Base-by-base conservation (phyloP, 2,329 filamentous ascomycete genomes). In the Aspergillus quadricinctus region DNA sequence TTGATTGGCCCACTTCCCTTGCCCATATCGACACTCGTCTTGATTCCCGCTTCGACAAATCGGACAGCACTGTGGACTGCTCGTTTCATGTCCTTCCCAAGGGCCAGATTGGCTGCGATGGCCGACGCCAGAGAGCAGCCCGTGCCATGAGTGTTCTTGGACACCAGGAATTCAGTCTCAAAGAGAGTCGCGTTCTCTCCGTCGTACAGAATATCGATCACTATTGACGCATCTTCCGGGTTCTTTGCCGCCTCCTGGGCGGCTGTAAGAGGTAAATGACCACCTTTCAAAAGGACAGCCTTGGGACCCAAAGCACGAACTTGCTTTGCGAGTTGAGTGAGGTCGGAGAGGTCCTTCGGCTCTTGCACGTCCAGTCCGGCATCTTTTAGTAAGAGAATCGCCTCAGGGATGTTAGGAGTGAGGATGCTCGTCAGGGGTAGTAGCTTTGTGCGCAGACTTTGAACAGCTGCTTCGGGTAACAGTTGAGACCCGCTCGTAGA, bases 71-170 rank as follows among this genome's bases (percentile, higher is more conserved):
- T 74, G 48, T 77, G 77, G 3, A 86, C 80, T 11, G 84, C 81
- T 54, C 76, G 72, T 11, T 72, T 68, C 53, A 84, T 70, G 49
- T 72, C 69, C 59, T 79, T 75, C 0, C 79, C 81, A 3, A 69
- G 70, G 3, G 83, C 81, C 14, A 88, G 72, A 59, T 87, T 86
- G 53, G 82, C 85, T 1, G 85, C 83, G 63, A 88, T 85, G 5
- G 85, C 85, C 45, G 85, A 96, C 43, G 94, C 94, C 57, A 97
- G 81, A 9, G 92, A 95, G 69, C 94, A 99, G 3, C 94, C 94
- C 0, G 94, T 97, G 0, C 94, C 94, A 67, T 99, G 94, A 0
- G 93, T 97, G 68, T 93, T 93, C 57, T 80, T 87, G 8, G 88
- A 91, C 9, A 80, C 75, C 60, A 90, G 80, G 68, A 88, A 97